Conservation (phyloP, 208 protist genomes). For the Trypanosoma platydactyli region DNA sequence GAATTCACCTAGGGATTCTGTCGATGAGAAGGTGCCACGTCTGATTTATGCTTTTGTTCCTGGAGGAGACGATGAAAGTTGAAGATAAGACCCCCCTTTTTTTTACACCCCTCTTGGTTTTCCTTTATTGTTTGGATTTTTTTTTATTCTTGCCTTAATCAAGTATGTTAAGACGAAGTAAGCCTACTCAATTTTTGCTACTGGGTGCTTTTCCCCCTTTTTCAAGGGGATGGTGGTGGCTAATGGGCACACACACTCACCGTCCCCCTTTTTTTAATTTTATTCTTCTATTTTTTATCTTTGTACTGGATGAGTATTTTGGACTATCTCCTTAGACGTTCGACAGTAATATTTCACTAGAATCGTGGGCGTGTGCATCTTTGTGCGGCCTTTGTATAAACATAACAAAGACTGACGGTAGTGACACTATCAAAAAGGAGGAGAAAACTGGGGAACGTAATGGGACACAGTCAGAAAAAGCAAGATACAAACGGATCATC, state of each 20-base stretch:
- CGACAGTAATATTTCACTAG: too few relatives aligned
- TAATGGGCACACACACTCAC: too few relatives aligned
- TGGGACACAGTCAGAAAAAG: not conserved
- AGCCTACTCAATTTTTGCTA: not conserved
- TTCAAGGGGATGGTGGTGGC: constrained; percentile 4
- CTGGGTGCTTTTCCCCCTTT: constrained; percentile 8
- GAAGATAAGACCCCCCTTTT: constrained; percentile 3
- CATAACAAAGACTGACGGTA: not conserved
- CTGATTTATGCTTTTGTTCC: constrained; percentile 52
- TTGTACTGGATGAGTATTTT: constrained; percentile 14
- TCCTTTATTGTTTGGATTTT: constrained; percentile 12
- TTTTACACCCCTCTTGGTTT: constrained; percentile 17
- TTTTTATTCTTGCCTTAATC: constrained; percentile 4
- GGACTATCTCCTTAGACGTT: not conserved
- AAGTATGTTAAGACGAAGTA: not conserved
- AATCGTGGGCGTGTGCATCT: too few relatives aligned
- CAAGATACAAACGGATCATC: constrained; percentile 15
- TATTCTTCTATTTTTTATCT: constrained; percentile 13
- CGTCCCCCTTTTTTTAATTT: constrained; percentile 27
- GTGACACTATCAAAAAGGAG: constrained; percentile 27
- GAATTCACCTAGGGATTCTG: not conserved
- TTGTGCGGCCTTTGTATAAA: not conserved
- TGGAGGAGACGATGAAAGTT: constrained; percentile 74
- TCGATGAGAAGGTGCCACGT: constrained; percentile 40
- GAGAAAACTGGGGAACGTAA: constrained; percentile 16